Evolutionary conservation across 495 filamentous ascomycete species (phyloP).

Genomic region (Podospora pseudocomata): DNA sequence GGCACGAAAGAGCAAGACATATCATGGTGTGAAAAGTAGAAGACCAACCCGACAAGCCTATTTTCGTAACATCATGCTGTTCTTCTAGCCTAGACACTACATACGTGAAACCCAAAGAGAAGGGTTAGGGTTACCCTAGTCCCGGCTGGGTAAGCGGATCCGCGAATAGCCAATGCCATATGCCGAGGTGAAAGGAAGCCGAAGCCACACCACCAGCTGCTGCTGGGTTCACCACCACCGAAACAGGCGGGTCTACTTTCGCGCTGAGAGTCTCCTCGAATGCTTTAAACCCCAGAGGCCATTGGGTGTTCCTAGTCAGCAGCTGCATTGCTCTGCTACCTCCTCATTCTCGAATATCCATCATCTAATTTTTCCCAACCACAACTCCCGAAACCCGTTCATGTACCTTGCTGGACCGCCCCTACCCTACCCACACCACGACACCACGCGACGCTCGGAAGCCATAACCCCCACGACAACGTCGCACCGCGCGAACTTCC

Average conservation of each 20-base stretch:
- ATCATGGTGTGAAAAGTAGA: not conserved
- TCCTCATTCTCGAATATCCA: not conserved
- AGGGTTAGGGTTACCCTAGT: constrained; percentile 14
- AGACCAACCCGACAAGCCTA: too few species aligned
- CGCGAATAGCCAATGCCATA: constrained; percentile 12
- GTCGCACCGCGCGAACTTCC: not conserved
- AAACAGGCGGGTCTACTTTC: constrained; percentile 11
- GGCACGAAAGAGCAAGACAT: not conserved
- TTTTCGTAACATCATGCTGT: too few species aligned
- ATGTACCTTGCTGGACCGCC: not conserved
- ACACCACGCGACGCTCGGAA: constrained; percentile 4
- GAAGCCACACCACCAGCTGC: constrained; percentile 12
- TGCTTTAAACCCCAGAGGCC: not conserved
- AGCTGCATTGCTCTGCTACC: not conserved
- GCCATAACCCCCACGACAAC: not conserved
- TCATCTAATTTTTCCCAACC: not conserved
- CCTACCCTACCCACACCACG: not conserved
- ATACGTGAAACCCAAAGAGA: not conserved
- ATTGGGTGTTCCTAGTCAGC: not conserved
- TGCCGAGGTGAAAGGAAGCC: constrained; percentile 29
- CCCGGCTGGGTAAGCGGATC: constrained; percentile 9
- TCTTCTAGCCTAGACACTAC: too few species aligned
- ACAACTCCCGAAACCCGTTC: not conserved
- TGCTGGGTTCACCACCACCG: not conserved
- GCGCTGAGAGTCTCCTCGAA: not conserved